Percentiles rank a stretch among this genome's conserved stretches.
Conservation (phyloP, 371 early-diverging fungal species). For the Mortierella sp. region DNA sequence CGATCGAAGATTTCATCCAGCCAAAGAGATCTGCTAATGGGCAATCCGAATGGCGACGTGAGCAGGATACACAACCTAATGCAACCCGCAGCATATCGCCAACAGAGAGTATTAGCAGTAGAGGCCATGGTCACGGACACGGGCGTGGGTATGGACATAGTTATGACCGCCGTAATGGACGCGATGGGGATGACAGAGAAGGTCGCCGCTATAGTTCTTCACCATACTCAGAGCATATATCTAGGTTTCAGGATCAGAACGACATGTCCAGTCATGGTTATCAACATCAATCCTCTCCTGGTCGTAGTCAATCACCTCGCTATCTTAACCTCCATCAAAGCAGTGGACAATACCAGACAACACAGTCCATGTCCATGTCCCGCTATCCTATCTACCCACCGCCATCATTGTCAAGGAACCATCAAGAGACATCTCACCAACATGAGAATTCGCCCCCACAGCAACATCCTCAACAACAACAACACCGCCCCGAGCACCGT, state of each 20-base stretch:
- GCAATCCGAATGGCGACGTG: slow-evolving; percentile 39
- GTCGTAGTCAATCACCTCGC: slow-evolving; percentile 17
- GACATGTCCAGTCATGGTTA: slow-evolving; percentile 3
- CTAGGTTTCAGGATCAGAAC: slow-evolving; percentile 16
- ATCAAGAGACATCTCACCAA: background rate
- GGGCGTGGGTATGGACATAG: background rate
- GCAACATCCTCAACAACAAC: slow-evolving; percentile 25
- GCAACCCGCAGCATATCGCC: slow-evolving; percentile 36
- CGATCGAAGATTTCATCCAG: slow-evolving; percentile 49
- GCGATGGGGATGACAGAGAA: slow-evolving; percentile 10
- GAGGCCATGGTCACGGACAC: background rate
- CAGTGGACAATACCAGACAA: slow-evolving; percentile 37
- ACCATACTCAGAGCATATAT: slow-evolving; percentile 1
- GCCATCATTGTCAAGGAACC: slow-evolving; percentile 11
- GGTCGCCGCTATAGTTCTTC: slow-evolving; percentile 11
- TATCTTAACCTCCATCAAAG: slow-evolving; percentile 36
- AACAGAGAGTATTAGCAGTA: slow-evolving; percentile 34
- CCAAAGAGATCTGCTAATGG: slow-evolving; percentile 51
- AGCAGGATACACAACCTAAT: background rate
- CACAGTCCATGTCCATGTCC: slow-evolving; percentile 51
- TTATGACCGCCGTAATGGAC: slow-evolving; percentile 8
- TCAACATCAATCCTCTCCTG: slow-evolving; percentile 13
- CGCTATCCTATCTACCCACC: slow-evolving; percentile 28
- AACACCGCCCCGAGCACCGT: slow-evolving; percentile 14
- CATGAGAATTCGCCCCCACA: slow-evolving; percentile 20